Evolutionary conservation across 495 filamentous ascomycete genomes (phyloP).

Genomic region (Delitschia confertaspora): DNA sequence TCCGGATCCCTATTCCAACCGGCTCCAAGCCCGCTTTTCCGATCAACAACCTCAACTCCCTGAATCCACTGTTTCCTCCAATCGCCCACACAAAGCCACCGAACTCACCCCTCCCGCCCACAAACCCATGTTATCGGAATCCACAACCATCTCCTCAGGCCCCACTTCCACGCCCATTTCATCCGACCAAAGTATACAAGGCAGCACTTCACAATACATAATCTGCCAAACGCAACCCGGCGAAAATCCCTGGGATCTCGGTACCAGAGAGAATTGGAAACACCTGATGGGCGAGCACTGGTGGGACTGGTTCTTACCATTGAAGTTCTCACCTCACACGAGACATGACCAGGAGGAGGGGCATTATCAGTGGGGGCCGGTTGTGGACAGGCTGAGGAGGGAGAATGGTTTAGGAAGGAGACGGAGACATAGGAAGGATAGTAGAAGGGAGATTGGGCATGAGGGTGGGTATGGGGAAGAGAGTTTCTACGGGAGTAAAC

Average conservation of each 20-base stretch:
- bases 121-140: background rate
- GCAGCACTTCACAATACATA: no score
- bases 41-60: background rate
- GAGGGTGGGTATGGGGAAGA: no score
- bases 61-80: background rate
- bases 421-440: no score
- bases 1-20: background rate
- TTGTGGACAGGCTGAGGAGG: constrained; percentile 4
- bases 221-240: constrained; percentile 15
- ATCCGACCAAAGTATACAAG: no score
- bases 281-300: constrained; percentile 11
- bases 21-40: background rate
- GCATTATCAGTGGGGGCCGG: constrained; percentile 14
- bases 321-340: constrained; percentile 15
- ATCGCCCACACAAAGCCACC: background rate
- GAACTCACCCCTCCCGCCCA: background rate
- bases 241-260: constrained; percentile 22
- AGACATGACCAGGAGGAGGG: constrained; percentile 4
- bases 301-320: constrained; percentile 18
- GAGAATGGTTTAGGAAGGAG: constrained; percentile 1
- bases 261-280: constrained; percentile 6
- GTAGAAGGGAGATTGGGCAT: no score
- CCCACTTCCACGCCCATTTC: no score
- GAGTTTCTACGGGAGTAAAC: no score
- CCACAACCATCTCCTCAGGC: background rate